Evolutionary conservation across 2,329 filamentous ascomycete species (phyloP), one percentile per base, ranked within the genome.

Genomic region (Leptodontidium sp.): DNA sequence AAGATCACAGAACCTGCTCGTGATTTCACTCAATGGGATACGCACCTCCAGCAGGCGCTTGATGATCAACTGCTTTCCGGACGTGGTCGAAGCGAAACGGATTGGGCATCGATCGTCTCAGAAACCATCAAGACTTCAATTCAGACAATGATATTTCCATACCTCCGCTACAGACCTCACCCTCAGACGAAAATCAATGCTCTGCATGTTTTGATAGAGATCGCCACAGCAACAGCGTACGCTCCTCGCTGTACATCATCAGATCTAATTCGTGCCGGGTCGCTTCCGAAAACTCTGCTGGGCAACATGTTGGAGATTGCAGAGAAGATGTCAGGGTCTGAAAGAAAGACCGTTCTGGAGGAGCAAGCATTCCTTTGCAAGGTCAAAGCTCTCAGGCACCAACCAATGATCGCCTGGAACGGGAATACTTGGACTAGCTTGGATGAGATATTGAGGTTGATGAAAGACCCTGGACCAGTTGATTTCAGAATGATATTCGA

Each of bases 331-430:
- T 61, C 62, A 21, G 52, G 43, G 17, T 24, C 21, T 11, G 70
- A 68, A 40, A 14, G 65, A 17, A 64, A 61, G 17, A 62, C 38
- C 15, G 40, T 71, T 29, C 29, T 57, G 21, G 26, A 38, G n/a
- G 67, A 72, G n/a, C 53, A 66, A 26, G 61, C 61, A 15, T 71
- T 71, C 26, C 15, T 72, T 24, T 35, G 24, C 4, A 71, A 71
- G 52, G 58, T 66, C n/a, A 68, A 64, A 26, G 35, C 47, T 15
- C 58, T 72, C 11, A 63, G 65, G 35, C 47, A 53, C 17, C 53
- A 53, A 8, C 65, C 67, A n/a, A 15, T 47, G 15, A 45, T 63
- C 8, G 3, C 4, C 26, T 67, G 63, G 57, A 57, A 67, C 32
- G 49, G 55, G n/a, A 49, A 45, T 50, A 64, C 58, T 14, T 67